phyloP scores from a whole-genome alignment of 2,329 filamentous ascomycete genomes.

The Monosporascus sp. region DNA sequence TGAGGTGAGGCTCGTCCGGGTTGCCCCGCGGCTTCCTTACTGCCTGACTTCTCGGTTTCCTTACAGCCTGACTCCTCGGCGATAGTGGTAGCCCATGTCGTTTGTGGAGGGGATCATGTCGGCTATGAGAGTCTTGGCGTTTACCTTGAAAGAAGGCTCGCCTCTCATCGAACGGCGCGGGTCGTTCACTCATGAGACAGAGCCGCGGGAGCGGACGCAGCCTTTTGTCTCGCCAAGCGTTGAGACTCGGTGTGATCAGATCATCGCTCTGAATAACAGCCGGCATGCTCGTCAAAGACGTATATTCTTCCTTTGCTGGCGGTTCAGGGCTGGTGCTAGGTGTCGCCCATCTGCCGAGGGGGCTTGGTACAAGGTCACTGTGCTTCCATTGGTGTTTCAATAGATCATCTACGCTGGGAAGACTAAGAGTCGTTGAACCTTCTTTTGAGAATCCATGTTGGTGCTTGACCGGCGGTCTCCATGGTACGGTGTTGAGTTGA shows the following conservation, averaged over 20 bases:
- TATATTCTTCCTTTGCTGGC: constrained; percentile 2
- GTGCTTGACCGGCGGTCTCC: neutral
- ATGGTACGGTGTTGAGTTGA: constrained; percentile 2
- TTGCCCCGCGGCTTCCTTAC: constrained; percentile 5
- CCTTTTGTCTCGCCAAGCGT: constrained; percentile 11
- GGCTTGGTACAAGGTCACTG: neutral
- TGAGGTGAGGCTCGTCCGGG: constrained; percentile 17
- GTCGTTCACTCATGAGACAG: neutral
- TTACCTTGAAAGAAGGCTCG: neutral
- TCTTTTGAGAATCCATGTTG: neutral
- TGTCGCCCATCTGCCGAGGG: constrained; percentile 2
- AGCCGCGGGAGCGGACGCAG: constrained; percentile 10
- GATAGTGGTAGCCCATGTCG: constrained; percentile 1
- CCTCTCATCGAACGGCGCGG: neutral
- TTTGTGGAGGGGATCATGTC: neutral
- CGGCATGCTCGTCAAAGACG: constrained; percentile 1
- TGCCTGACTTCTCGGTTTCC: no score
- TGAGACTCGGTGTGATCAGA: constrained; percentile 19
- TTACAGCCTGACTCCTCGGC: constrained; percentile 1
- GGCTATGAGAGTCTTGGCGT: constrained; percentile 2
- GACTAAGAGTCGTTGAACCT: neutral
- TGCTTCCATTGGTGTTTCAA: neutral
- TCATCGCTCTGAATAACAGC: constrained; percentile 6
- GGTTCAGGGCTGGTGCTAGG: constrained; percentile 15
- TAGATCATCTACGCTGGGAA: constrained; percentile 12